Evolutionary conservation across 2,329 filamentous ascomycete genomes (phyloP).

Genomic region (Calonectria fujianensis): DNA sequence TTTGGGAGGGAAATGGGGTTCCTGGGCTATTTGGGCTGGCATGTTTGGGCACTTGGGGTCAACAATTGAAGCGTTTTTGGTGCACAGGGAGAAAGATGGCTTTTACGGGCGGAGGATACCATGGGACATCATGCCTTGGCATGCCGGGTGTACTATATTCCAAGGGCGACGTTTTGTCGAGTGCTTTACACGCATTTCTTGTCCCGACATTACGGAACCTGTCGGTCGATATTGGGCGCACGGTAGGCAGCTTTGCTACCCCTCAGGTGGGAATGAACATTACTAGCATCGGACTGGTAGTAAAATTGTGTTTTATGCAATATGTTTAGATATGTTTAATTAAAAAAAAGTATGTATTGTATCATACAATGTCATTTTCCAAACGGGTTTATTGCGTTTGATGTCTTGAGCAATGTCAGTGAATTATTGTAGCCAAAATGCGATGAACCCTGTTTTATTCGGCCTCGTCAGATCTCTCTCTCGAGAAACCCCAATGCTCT

Average conservation of each 20-base stretch:
- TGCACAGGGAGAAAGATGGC: conserved; percentile 46
- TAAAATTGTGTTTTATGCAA: conserved; percentile 22
- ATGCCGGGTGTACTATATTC: conserved; percentile 52
- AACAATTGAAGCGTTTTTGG: conserved; percentile 46
- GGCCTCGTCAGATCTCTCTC: background rate
- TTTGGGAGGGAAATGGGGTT: conserved; percentile 45
- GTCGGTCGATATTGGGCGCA: conserved; percentile 45
- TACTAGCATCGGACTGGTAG: conserved; percentile 25
- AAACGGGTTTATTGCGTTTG: background rate
- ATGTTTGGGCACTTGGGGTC: conserved; percentile 50
- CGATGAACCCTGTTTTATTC: background rate
- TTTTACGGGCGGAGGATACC: conserved; percentile 48
- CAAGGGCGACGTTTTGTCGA: conserved; percentile 43
- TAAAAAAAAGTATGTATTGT: conserved; percentile 25
- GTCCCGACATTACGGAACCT: conserved; percentile 44
- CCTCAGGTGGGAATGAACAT: conserved; percentile 20
- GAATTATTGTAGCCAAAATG: background rate
- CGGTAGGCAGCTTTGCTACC: conserved; percentile 35
- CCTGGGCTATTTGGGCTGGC: conserved; percentile 55
- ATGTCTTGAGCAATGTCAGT: background rate
- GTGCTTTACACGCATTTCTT: conserved; percentile 44
- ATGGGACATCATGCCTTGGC: conserved; percentile 35
- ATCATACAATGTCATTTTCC: background rate
- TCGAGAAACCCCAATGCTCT: background rate
- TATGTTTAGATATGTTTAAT: conserved; percentile 26